A percentile compares a stretch with the other conserved stretches of the same genome.
Evolutionary conservation across 768 basidiomycete species (phyloP).

Genomic region (Leccinum subgranulosum): DNA sequence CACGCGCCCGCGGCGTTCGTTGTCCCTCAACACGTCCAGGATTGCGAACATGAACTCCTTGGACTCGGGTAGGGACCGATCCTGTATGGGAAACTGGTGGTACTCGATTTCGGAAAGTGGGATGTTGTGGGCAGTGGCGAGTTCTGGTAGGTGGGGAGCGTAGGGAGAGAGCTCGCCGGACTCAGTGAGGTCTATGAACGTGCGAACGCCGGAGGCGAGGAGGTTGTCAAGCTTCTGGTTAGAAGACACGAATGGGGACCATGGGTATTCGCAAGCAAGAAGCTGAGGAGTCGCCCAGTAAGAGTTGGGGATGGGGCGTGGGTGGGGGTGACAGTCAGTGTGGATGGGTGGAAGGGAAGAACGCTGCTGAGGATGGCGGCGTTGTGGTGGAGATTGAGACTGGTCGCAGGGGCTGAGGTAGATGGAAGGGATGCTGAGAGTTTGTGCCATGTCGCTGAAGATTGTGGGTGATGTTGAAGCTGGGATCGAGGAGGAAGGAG

Average conservation of each 20-base stretch:
- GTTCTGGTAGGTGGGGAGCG: constrained; percentile 48
- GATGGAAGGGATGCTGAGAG: constrained; percentile 8
- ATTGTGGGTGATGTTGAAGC: constrained; percentile 4
- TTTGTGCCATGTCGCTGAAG: constrained; percentile 1
- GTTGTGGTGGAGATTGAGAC: neutral
- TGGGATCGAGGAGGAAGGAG: neutral
- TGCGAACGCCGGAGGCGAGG: constrained; percentile 68
- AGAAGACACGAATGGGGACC: constrained; percentile 52
- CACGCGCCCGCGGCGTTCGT: constrained; percentile 54
- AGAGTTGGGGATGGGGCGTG: constrained; percentile 75
- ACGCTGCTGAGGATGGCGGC: constrained; percentile 10
- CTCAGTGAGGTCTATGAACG: constrained; percentile 85
- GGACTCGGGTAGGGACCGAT: constrained; percentile 64
- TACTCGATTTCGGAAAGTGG: constrained; percentile 59
- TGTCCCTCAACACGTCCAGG: constrained; percentile 57
- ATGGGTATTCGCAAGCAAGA: constrained; percentile 81
- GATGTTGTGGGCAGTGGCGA: constrained; percentile 55
- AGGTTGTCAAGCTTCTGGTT: constrained; percentile 73
- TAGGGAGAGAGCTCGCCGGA: constrained; percentile 72
- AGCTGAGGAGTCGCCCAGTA: constrained; percentile 78
- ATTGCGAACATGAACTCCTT: constrained; percentile 56
- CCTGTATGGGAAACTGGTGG: constrained; percentile 76
- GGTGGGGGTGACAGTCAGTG: constrained; percentile 26
- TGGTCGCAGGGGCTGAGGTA: constrained; percentile 6
- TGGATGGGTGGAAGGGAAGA: constrained; percentile 16